These are phyloP conservation scores for Tetracladium maxilliforme DNA, from an alignment of 2,329 filamentous ascomycete genomes.

Conservation along the genomic window DNA sequence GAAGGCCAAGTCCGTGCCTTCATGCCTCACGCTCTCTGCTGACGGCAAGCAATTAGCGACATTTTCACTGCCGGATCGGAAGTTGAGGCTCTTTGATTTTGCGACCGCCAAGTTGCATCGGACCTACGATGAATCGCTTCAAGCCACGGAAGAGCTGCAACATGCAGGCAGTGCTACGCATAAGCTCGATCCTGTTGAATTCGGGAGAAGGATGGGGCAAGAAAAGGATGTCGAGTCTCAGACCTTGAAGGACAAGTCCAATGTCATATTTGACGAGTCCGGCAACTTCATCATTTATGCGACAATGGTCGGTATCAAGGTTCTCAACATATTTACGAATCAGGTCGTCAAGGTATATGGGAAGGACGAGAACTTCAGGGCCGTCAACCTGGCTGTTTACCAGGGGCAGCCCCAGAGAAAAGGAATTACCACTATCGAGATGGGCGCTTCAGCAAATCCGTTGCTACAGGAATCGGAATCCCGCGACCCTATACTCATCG, in stretches of 20 bases:
- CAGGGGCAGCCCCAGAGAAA: slow-evolving; percentile 95
- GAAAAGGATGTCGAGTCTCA: slow-evolving; percentile 75
- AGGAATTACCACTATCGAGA: slow-evolving; percentile 81
- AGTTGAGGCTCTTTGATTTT: slow-evolving; percentile 90
- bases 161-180: slow-evolving; percentile 74
- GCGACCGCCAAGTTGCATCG: slow-evolving; percentile 74
- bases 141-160: slow-evolving; percentile 86
- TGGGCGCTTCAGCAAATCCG: slow-evolving; percentile 92
- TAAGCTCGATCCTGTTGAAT: slow-evolving; percentile 80
- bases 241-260: slow-evolving; percentile 53
- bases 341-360: slow-evolving; percentile 82
- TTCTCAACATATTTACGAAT: slow-evolving; percentile 92
- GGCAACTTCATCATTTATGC: slow-evolving; percentile 92
- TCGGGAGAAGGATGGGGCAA: slow-evolving; percentile 72
- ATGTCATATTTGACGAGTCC: slow-evolving; percentile 90
- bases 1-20: slow-evolving; percentile 76
- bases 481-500: slow-evolving; percentile 76
- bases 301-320: slow-evolving; percentile 82
- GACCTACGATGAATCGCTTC: slow-evolving; percentile 88
- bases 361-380: slow-evolving; percentile 75
- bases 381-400: slow-evolving; percentile 73
- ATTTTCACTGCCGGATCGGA: slow-evolving; percentile 84
- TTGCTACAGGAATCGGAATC: slow-evolving; percentile 83
- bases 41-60: slow-evolving; percentile 76
- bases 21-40: slow-evolving; percentile 72